phyloP scores from a whole-genome alignment of 352 stramenopile species.

The Globisporangium nagaii region DNA sequence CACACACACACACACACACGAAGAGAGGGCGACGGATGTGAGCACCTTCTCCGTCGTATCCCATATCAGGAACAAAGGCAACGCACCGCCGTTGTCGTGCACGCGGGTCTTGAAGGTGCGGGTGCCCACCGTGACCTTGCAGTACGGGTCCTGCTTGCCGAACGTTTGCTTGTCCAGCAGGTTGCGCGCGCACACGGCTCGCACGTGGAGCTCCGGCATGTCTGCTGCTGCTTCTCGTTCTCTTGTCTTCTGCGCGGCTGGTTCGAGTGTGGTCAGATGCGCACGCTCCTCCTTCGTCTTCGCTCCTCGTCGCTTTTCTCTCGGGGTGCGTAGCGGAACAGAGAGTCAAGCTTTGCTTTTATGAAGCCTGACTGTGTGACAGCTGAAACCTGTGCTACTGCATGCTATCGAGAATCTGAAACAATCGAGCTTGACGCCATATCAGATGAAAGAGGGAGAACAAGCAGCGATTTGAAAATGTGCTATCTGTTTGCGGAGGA shows the following conservation, averaged over 20 bases:
- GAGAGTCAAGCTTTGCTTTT: too few species aligned
- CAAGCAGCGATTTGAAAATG: too few species aligned
- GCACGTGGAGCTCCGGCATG: conserved; percentile 72
- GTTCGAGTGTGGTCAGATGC: neutral
- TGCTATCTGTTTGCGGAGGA: too few species aligned
- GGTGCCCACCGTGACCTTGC: conserved; percentile 56
- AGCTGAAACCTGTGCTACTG: too few species aligned
- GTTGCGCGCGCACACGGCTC: conserved; percentile 72
- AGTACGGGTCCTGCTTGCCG: conserved; percentile 81
- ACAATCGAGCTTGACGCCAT: too few species aligned
- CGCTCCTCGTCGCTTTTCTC: too few species aligned
- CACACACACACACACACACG: neutral
- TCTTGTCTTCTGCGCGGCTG: neutral
- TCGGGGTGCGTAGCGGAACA: too few species aligned
- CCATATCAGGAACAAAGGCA: neutral
- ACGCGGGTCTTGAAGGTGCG: conserved; percentile 71
- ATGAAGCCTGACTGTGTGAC: too few species aligned
- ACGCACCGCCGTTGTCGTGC: conserved; percentile 78
- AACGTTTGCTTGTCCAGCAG: conserved; percentile 83
- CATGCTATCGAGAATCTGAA: too few species aligned
- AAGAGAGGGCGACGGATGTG: neutral
- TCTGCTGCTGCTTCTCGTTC: neutral
- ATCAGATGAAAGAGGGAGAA: too few species aligned
- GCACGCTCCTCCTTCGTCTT: too few species aligned
- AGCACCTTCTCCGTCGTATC: neutral